Base-by-base conservation (phyloP, 306 rosid species). In the Parietaria judaica region DNA sequence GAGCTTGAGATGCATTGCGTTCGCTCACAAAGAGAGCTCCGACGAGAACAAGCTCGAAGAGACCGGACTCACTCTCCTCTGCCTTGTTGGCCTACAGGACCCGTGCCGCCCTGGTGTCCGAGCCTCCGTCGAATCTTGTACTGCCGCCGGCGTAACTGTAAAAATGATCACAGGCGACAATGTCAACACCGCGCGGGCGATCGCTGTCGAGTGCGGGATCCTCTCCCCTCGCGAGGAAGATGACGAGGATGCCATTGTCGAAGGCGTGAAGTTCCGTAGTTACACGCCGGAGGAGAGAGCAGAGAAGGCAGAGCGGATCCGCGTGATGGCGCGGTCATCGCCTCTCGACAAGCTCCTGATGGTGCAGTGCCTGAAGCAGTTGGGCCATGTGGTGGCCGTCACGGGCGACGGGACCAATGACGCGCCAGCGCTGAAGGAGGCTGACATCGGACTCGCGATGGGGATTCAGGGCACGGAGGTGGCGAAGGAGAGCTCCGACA, bases 401-500 rank as follows among this genome's bases (percentile, higher is more conserved):
- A 66, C 62, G 0, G 63, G 56, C 15, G 56, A 66, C 48, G 70
- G 70, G 6, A 66, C 70, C 0, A 66, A 66, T 14, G 70, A 66
- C 56, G 70, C 70, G 7, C 70, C 70, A 0, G 70, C 70, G 6
- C 13, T 66, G 6, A 66, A 66, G 43, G 70, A 66, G 56, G 70
- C 70, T 1, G 70, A 66, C 45, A 66, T 66, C 14, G 70, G 70
- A 7, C 70, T 66, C 45, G 54, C 70, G 1, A 66, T 66, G 70
- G 70, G 62, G 62, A 66, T 66, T 41, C 70, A 66, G 45, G 70
- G 70, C 2, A 66, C 72, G 12, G 72, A 67, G 51, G 72, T 50
- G 54, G 59, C 52, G 6, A 58, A 16, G 37, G 71, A 67, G 62
- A 57, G 56, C 72, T 67, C 59, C 16, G 72, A 39, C 8, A 14